Percentiles rank a stretch among this genome's conserved stretches.
phyloP scores from a whole-genome alignment of 495 filamentous ascomycete species.

The Clohesyomyces aquaticus region DNA sequence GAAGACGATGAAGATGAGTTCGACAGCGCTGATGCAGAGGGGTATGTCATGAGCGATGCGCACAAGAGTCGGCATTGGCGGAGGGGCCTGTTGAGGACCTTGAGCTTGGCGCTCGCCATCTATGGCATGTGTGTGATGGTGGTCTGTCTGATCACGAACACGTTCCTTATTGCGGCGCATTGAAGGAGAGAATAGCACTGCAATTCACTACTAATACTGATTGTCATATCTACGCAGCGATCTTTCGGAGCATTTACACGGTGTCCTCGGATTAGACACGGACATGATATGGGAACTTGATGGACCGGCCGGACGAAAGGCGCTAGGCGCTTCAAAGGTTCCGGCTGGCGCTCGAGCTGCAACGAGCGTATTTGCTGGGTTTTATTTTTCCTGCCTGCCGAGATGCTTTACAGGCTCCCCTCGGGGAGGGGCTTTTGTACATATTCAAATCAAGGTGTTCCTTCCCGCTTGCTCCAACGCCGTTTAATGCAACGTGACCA shows the following conservation, averaged over 20 bases:
- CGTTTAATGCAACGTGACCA: constrained; percentile 7
- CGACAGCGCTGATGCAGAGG: constrained; percentile 47
- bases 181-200: too few relatives aligned
- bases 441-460: neutral
- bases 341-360: neutral
- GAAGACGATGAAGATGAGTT: constrained; percentile 69
- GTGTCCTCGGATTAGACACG: constrained; percentile 4
- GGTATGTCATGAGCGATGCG: constrained; percentile 33
- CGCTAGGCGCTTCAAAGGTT: too few relatives aligned
- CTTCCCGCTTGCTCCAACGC: constrained; percentile 5
- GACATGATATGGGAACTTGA: neutral
- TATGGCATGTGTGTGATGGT: constrained; percentile 91
- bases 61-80: constrained; percentile 53
- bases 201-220: too few relatives aligned
- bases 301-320: too few relatives aligned
- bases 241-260: constrained; percentile 6
- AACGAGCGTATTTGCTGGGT: neutral
- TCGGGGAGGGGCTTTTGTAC: neutral
- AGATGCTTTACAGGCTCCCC: too few relatives aligned
- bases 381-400: neutral
- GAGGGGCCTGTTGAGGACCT: constrained; percentile 65
- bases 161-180: constrained; percentile 66
- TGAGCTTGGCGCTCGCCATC: constrained; percentile 73
- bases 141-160: constrained; percentile 82
- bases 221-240: neutral